Percentiles rank a stretch among this genome's conserved stretches.
phyloP scores from a whole-genome alignment of 495 filamentous ascomycete species.

The Xylaria cubensis region DNA sequence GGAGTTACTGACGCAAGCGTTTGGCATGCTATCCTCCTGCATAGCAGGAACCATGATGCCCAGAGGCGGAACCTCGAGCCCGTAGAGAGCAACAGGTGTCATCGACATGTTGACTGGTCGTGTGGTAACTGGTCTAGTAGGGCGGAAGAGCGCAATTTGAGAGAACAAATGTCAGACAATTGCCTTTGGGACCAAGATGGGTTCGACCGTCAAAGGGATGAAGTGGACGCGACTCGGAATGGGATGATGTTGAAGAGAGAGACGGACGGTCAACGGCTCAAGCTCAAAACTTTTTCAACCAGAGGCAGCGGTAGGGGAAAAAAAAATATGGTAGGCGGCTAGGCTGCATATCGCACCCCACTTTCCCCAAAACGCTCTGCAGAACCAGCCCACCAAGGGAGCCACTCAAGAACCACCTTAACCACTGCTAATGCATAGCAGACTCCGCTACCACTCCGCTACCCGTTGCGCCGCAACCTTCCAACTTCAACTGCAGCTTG shows the following conservation, averaged over 20 bases:
- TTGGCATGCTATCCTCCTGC: slow-evolving; percentile 36
- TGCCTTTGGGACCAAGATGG: neutral
- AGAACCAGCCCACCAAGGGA: slow-evolving; percentile 2
- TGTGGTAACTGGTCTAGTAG: neutral
- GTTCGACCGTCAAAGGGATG: neutral
- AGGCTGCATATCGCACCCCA: slow-evolving; percentile 19
- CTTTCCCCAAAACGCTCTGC: slow-evolving; percentile 30
- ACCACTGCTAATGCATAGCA: slow-evolving; percentile 19
- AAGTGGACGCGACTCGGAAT: neutral
- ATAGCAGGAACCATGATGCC: slow-evolving; percentile 74
- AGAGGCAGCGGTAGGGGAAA: slow-evolving; percentile 25
- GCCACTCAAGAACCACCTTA: neutral
- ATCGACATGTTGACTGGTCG: slow-evolving; percentile 41
- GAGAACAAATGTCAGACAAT: slow-evolving; percentile 1
- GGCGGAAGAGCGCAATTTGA: neutral
- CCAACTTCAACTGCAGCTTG: neutral
- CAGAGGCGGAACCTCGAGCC: slow-evolving; percentile 83
- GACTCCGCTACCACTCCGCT: slow-evolving; percentile 21
- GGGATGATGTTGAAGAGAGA: slow-evolving; percentile 21
- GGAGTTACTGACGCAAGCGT: slow-evolving; percentile 72
- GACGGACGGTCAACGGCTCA: slow-evolving; percentile 30
- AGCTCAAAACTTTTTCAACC: slow-evolving; percentile 34
- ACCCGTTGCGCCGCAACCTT: slow-evolving; percentile 26
- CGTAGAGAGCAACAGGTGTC: slow-evolving; percentile 84
- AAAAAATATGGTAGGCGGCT: slow-evolving; percentile 35